Base-by-base conservation (phyloP, 1,284 basidiomycete species). In the Trichosporon sp. region DNA sequence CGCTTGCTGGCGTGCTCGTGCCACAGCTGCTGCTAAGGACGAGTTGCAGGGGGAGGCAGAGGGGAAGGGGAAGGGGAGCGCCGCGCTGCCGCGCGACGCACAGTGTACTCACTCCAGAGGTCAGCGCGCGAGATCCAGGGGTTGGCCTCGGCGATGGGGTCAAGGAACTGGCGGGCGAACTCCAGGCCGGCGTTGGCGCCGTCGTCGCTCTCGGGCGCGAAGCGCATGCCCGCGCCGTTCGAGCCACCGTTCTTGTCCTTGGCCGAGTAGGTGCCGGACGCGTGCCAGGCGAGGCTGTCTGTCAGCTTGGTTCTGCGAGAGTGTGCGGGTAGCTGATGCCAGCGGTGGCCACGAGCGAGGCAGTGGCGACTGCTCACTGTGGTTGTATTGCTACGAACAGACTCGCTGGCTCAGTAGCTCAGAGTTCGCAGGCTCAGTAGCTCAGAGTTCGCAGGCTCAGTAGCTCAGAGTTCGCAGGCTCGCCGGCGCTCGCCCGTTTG, bases 271-370 rank as follows among this genome's bases (percentile, higher is more conserved):
- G 85, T 86, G 23, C 86, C 86, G 38, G 80, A 82, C 12, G 85
- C 83, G 78, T 87, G 86, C 86, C 87, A 87, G 65, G 86, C 86
- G 42, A 87, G 80, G 72, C 86, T 81, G 60, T n/a, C 0, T 13
- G 51, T 70, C 23, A 68, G 69, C 31, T 34, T n/a, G 15, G 2
- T n/a, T 21, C 29, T 21, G 44, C 3, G 15, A 21, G 11, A 13
- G 0, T 32, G 60, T 23, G n/a, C n/a, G n/a, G n/a, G n/a, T n/a
- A n/a, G n/a, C n/a, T n/a, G n/a, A 42, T 42, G 18, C 5, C 38
- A 42, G 38, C 18, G 18, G 38, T 13, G 18, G 38, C 3, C 18
- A 32, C 5, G 21, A 51, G 47, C 23, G 47, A 51, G 42, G 42
- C 35, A 44, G n/a, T 25, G 47, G 47, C 47, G 47, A 51, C 21